Evolutionary conservation across 139 green algal genomes (phyloP).

Genomic region (Chlamydomonas asymmetrica): DNA sequence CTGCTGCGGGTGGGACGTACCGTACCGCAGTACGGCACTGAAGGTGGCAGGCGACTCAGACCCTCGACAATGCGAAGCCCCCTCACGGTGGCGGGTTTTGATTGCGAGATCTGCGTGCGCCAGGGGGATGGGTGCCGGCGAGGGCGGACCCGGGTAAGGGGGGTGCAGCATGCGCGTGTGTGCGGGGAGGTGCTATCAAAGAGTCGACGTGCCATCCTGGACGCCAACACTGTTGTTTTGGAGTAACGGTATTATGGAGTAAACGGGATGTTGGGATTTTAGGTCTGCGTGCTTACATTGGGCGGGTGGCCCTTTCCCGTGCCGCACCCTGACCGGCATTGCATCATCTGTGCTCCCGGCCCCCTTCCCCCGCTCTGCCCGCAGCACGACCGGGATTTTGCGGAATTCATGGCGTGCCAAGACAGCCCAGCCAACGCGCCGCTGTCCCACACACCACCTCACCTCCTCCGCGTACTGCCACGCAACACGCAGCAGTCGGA

Average conservation of each 20-base stretch:
- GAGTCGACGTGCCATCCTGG: neutral
- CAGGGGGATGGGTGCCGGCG: neutral
- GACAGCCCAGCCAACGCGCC: too few relatives aligned
- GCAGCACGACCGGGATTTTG: slow-evolving; percentile 14
- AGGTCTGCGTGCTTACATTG: too few relatives aligned
- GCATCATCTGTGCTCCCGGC: neutral
- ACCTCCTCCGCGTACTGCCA: too few relatives aligned
- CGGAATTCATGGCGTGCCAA: slow-evolving; percentile 22
- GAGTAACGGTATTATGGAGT: neutral
- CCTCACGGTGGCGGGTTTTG: neutral
- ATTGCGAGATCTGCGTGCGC: neutral
- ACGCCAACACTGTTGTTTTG: neutral
- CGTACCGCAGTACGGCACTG: too few relatives aligned
- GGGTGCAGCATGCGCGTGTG: neutral
- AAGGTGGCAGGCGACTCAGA: too few relatives aligned
- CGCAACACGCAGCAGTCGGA: too few relatives aligned
- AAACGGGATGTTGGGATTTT: too few relatives aligned
- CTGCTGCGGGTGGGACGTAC: too few relatives aligned
- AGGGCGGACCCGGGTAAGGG: neutral
- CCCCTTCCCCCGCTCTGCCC: neutral
- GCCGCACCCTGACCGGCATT: neutral
- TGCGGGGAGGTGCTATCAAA: neutral
- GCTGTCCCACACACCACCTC: too few relatives aligned
- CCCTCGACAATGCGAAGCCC: neutral
- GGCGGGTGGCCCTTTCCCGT: neutral